Base-by-base conservation (phyloP, 768 basidiomycete genomes). In the Trametes meyenii region DNA sequence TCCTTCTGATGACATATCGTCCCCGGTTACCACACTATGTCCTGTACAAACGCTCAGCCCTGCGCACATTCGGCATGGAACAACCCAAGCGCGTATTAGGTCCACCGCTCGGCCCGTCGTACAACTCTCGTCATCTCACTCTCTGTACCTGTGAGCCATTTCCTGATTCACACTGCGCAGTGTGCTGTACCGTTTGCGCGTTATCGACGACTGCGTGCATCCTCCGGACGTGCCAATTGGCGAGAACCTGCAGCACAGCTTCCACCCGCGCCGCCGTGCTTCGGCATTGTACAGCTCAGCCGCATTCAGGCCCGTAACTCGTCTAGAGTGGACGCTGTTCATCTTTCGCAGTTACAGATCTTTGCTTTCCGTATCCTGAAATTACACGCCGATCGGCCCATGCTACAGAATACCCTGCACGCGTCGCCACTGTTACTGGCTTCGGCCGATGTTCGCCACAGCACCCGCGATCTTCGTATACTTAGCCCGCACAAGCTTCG, bases 141-240 rank as follows among this genome's bases (percentile, higher is more conserved):
- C 33, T 35, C n/a, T 10, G 1, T 8, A 11, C 48, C 26, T 54
- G 39, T 54, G 39, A 55, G 29, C 44, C 49, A 21, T 58, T 48
- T 50, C 39, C 36, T 40, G 48, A 58, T 58, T 33, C 49, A 43
- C 57, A 29, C 24, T 42, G 49, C 57, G 57, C 56, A 58, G 56
- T 33, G 35, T 10, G 48, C 24, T 50, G 56, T 48, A 48, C 35
- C 29, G 54, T 38, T 48, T 24, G 55, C 29, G 36, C 26, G 33
- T 50, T 44, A 33, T 58, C 29, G n/a, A 35, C 57, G n/a, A 35
- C 42, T 58, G 56, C 56, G 56, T 48, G 8, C 26, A 14, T 38
- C 21, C 46, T 43, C 40, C n/a, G 13, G n/a, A 43, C 49, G 23
- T 50, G 24, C 46, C 44, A 48, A 33, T 21, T 24, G 24, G 29